Evolutionary conservation across 345 rosid genomes (phyloP).

Genomic region (Nephelium lappaceum): DNA sequence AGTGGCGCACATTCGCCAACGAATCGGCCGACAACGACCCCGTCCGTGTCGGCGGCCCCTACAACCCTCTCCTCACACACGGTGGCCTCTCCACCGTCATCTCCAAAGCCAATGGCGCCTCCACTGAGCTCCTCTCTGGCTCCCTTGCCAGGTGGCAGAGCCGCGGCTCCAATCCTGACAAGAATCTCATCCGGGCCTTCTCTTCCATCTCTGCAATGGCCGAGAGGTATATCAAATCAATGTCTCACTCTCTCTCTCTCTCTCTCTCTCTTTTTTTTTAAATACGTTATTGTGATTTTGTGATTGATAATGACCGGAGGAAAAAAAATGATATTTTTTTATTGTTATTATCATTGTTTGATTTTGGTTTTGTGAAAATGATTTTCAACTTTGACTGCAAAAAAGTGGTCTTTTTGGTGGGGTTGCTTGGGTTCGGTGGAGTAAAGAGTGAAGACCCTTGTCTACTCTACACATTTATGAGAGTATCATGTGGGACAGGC

Average conservation of each 20-base stretch:
- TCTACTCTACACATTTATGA: too few species aligned
- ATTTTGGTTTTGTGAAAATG: too few species aligned
- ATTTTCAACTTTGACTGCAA: too few species aligned
- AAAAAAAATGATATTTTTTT: too few species aligned
- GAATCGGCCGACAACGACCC: slow-evolving; percentile 46
- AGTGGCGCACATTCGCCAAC: slow-evolving; percentile 52
- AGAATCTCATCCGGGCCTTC: slow-evolving; percentile 42
- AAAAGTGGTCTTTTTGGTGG: too few species aligned
- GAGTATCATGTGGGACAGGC: neutral
- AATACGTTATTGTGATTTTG: neutral
- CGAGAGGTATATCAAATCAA: slow-evolving; percentile 32
- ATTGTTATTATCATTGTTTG: too few species aligned
- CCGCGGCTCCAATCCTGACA: slow-evolving; percentile 43
- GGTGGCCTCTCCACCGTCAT: slow-evolving; percentile 49
- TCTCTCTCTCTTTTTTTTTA: neutral
- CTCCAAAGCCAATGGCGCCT: slow-evolving; percentile 29
- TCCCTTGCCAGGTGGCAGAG: slow-evolving; percentile 44
- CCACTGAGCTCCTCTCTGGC: slow-evolving; percentile 25
- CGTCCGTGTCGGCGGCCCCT: slow-evolving; percentile 48
- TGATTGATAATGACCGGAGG: too few species aligned
- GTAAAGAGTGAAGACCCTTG: too few species aligned
- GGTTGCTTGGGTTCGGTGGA: too few species aligned
- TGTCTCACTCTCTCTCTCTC: too few species aligned
- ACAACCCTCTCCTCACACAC: slow-evolving; percentile 43
- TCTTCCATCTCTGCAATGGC: slow-evolving; percentile 45